Conservation (phyloP, 2,329 filamentous ascomycete genomes). For the Colletotrichum orchidophilum region DNA sequence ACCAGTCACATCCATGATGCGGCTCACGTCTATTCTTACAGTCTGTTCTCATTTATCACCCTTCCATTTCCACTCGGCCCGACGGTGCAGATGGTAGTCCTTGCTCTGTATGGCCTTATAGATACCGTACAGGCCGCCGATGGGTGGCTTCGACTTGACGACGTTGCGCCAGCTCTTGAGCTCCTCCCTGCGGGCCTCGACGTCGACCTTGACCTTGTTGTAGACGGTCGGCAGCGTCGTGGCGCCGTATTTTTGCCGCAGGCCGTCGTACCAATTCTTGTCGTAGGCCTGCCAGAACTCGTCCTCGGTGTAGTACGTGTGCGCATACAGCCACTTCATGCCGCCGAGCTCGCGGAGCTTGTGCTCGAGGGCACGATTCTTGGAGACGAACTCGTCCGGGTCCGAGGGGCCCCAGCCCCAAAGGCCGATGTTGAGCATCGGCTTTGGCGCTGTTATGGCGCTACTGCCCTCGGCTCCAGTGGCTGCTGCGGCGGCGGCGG, state of each 20-base stretch:
- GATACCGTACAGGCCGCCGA: conserved; percentile 69
- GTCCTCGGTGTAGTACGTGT: conserved; percentile 81
- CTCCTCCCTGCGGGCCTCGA: conserved; percentile 53
- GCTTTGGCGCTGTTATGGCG: conserved; percentile 34
- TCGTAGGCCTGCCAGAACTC: conserved; percentile 76
- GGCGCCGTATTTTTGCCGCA: conserved; percentile 72
- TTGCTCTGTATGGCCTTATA: conserved; percentile 66
- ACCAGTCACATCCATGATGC: background rate
- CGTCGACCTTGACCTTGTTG: conserved; percentile 73
- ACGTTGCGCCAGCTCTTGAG: conserved; percentile 50
- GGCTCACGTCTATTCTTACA: background rate
- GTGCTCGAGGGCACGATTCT: conserved; percentile 77
- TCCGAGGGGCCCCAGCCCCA: conserved; percentile 79
- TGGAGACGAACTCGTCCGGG: conserved; percentile 67
- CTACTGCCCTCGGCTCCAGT: too few relatives aligned
- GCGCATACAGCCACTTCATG: conserved; percentile 88
- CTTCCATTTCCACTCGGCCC: conserved; percentile 64
- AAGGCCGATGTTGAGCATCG: conserved; percentile 73
- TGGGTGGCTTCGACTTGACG: conserved; percentile 60
- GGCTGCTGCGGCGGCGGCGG: background rate
- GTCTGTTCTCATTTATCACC: conserved; percentile 33
- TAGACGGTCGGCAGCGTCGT: conserved; percentile 71
- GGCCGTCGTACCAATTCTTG: conserved; percentile 66
- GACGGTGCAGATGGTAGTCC: conserved; percentile 63
- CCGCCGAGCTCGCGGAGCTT: conserved; percentile 76